Base-by-base conservation (phyloP, 106 monocot species). In the Dendrobium huoshanense region DNA sequence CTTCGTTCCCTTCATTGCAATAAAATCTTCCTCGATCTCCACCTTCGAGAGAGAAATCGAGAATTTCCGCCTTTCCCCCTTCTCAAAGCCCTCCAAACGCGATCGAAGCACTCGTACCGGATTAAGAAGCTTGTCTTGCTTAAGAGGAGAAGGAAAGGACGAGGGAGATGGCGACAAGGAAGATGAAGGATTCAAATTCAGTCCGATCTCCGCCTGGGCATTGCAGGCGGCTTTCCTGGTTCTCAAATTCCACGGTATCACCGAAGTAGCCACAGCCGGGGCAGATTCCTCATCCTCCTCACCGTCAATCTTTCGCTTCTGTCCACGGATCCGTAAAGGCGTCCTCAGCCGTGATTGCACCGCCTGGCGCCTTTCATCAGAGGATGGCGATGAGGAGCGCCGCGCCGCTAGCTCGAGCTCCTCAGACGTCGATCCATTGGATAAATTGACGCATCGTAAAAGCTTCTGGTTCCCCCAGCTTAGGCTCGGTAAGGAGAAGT, bases 1-100 rank as follows among this genome's bases (percentile, higher is more conserved):
- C 86, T 92, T 92, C 22, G 92, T 83, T 10, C 90, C 89, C 84
- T 89, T 92, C 87, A 92, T 87, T 45, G 84, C 86, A 56, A 89
- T 47, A 78, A 92, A 92, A 70, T 92, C 92, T 42, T 92, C 92
- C 85, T 92, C 92, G 80, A 89, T 92, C 86, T 92, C 92, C 79
- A 86, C 88, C 86, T 89, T 89, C n/a, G 92, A 90, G 4, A 92
- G 85, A 6, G 89, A 80, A 8, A 92, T 10, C 67, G 88, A 92
- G 49, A 92, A 90, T 84, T 90, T 89, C n/a, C 90, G 89, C 88
- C 92, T 90, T 84, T 92, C 92, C 41, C 88, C 90, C 86, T 88
- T 90, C 85, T 92, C 90, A 64, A 85, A 80, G 77, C 80, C 47
- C 20, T 86, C 84, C 87, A 88, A 51, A 43, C 81, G 83, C 72